A percentile compares a stretch with the other conserved stretches of the same genome.
Evolutionary conservation across 371 early-diverging fungal species (phyloP).

Genomic region (Mucor velutinosus): DNA sequence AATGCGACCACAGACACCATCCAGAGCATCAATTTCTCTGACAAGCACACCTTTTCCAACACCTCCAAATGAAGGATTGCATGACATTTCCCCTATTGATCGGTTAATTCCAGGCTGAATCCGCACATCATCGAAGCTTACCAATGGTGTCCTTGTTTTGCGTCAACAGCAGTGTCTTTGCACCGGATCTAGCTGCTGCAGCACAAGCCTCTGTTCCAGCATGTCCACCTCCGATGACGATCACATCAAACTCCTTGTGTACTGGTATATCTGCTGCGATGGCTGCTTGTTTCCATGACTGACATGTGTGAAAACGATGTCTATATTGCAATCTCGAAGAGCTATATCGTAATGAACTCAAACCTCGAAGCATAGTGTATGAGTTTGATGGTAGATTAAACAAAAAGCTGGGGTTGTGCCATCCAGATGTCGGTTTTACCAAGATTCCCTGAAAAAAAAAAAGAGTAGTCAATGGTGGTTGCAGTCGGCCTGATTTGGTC

Average conservation of each 20-base stretch:
- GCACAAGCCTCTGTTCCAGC: conserved; percentile 87
- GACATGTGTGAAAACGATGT: background rate
- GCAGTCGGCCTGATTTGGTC: no score
- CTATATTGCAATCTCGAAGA: background rate
- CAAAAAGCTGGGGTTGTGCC: background rate
- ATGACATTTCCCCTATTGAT: conserved; percentile 79
- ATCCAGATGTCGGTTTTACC: no score
- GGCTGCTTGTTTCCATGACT: conserved; percentile 5
- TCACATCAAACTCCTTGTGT: conserved; percentile 60
- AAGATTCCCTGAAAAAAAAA: background rate
- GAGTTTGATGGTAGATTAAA: background rate
- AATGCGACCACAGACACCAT: conserved; percentile 81
- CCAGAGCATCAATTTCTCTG: conserved; percentile 84
- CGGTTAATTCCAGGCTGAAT: background rate
- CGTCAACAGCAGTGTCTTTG: conserved; percentile 77
- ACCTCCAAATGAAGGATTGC: conserved; percentile 89
- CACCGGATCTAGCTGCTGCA: conserved; percentile 83
- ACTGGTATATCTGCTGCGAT: background rate
- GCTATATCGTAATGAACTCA: background rate
- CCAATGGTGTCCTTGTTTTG: conserved; percentile 79
- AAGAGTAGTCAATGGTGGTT: no score
- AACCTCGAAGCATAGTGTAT: background rate
- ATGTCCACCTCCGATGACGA: conserved; percentile 89
- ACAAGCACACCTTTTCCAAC: conserved; percentile 86
- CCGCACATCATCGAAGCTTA: conserved; percentile 12